Evolutionary conservation across 768 basidiomycete species (phyloP), one percentile per base, ranked within the genome.

Genomic region (Phylloporus sp.): DNA sequence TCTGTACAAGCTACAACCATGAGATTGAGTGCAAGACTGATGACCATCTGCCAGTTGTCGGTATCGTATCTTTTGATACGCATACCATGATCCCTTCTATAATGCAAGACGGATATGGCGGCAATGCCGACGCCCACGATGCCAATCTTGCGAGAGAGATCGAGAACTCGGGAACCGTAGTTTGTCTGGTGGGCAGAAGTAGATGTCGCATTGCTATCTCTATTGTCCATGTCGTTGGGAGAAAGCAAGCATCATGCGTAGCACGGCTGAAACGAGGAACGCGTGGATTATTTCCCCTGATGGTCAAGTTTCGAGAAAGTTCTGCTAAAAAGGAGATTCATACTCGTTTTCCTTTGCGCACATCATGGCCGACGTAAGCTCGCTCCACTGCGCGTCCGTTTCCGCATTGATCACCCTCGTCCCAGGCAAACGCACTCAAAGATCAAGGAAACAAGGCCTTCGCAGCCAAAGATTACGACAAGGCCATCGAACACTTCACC

Each of bases 361-460:
- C 50, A 45, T n/a, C 35, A 70, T 70, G 69, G 51, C 69, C 43
- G 67, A 70, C 47, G 69, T 72, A 51, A 38, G 69, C 68, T 18
- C 11, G 4, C 27, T 5, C 9, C 21, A 8, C 21, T 32, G n/a
- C n/a, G n/a, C 17, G 32, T 28, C 34, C 10, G 6, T n/a, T 6
- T 27, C 29, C 32, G 9, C n/a, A 23, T 24, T 42, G 7, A 33
- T 73, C 71, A 55, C 28, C 28, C 21, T 40, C 27, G 9, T 36
- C 33, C 11, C 49, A 78, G 77, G 73, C 71, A 38, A 72, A 75
- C 63, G 71, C 80, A 49, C 74, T 96, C 55, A 97, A 97, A 73
- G 88, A 90, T 62, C 81, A 81, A 62, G 94, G 93, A 60, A 97
- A 97, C 77, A 92, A 93, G 62, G 92, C 94, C 18, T 97, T 97